Evolutionary conservation across 2,329 filamentous ascomycete species (phyloP), one percentile per base, ranked within the genome.

Genomic region (Ophiostoma sp.): DNA sequence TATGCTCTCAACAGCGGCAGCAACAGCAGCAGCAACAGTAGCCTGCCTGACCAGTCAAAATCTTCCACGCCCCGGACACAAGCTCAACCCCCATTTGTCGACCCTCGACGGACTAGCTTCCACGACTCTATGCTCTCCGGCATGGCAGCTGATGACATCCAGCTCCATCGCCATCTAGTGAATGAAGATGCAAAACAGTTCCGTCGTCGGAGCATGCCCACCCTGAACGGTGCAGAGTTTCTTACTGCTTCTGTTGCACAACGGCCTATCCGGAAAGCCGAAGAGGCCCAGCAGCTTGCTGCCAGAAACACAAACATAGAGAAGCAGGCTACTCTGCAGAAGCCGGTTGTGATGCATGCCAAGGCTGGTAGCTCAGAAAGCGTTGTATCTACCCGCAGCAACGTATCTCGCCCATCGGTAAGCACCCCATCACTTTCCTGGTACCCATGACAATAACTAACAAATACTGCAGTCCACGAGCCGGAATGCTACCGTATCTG

Each of bases 161-260:
- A 87, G 68, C 75, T 92, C 70, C 81, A 83, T 74, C 86, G 82
- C 69, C 81, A 83, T 68, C 77, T 81, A 40, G 76, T 79, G n/a
- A 78, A 85, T 18, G 92, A 94, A 41, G 84, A 89, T 47, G 85
- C 88, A 9, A 92, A 90, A 78, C 85, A 91, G 75, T 90, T 93
- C 78, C 85, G 93, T 73, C 87, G 93, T 75, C 87, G 93, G 72
- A 97, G 93, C 78, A 85, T 96, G 80, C 91, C 91, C 72, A 89
- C 87, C 18, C 78, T 84, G 70, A 83, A 86, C 77, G 78, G 79
- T 74, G 73, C 79, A 73, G 79, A 81, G 70, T 79, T 79, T 73
- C 76, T 77, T 68, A 78, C 75, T 70, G 74, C 76, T 71, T 67
- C 78, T 73, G 76, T 76, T 70, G 77, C 79, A 70, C 78, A 78